phyloP scores from a whole-genome alignment of 192 early-diverging fungal species.

The Thoreauomyces humboldtii region DNA sequence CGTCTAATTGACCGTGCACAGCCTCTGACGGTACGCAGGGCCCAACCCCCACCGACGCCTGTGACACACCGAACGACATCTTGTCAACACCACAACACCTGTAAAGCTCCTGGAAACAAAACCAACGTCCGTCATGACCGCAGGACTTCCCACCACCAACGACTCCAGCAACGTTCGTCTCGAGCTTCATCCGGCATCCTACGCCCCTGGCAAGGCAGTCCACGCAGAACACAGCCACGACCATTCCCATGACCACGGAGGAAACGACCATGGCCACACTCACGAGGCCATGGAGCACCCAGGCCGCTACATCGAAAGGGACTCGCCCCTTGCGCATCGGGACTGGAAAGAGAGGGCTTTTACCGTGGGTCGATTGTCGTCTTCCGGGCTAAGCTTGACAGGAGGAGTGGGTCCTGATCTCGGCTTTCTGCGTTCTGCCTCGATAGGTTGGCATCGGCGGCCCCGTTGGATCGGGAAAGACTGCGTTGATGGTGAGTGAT shows the following conservation, averaged over 20 bases:
- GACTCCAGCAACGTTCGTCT: constrained; percentile 17
- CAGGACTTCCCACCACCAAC: too few species aligned
- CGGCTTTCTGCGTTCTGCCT: too few species aligned
- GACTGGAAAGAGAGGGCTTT: constrained; percentile 92
- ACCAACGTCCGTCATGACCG: too few species aligned
- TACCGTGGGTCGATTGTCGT: too few species aligned
- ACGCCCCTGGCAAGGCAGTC: background rate
- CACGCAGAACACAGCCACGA: background rate
- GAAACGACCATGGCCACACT: constrained; percentile 79
- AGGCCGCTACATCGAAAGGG: constrained; percentile 74
- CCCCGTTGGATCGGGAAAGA: constrained; percentile 95
- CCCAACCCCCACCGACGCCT: too few species aligned
- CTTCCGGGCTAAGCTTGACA: too few species aligned
- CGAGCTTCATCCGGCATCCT: constrained; percentile 26
- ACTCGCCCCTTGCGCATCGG: constrained; percentile 64
- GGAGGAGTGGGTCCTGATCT: constrained; percentile 65
- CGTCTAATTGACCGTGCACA: too few species aligned
- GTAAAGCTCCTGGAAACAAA: too few species aligned
- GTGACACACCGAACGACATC: too few species aligned
- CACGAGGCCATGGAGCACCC: constrained; percentile 89
- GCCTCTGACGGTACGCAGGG: too few species aligned
- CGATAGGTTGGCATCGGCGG: constrained; percentile 35
- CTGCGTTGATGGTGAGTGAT: background rate
- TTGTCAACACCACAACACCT: too few species aligned
- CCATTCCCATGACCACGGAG: constrained; percentile 34